Base-by-base conservation (phyloP, 2,329 filamentous ascomycete genomes). In the Penicillium griseofulvum region DNA sequence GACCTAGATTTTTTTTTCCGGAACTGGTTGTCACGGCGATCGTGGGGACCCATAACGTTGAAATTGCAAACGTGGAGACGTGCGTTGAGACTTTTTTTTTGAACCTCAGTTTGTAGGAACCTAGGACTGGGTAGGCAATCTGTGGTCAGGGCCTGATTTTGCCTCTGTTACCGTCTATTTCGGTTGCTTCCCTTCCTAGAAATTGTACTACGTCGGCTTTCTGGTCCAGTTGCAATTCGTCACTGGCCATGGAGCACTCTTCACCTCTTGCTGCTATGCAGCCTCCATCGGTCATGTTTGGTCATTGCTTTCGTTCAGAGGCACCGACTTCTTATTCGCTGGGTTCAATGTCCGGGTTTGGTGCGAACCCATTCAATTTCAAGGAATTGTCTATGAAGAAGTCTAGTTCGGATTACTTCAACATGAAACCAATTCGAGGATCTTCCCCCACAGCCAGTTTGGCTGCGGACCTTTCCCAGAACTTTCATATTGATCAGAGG, bases 401-500 rank as follows among this genome's bases (percentile, higher is more conserved):
- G 64, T 80, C 82, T 59, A 76, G 81, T 42, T 73, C 81, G 34
- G 92, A 96, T 74, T 96, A 94, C 78, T 96, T 97, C 78, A 87
- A 82, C 67, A 75, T 89, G 66, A 91, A 90, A 71, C 83, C 88
- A 49, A 80, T 90, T 67, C 85, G 86, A 64, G 90, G 91, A 46
- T 96, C 92, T 19, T 99, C 94, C 54, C 94, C 94, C 6, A 92
- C 91, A 34, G 87, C 91, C 49, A 96, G 90, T 69, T 80, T 99
- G 65, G 93, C 92, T 39, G 92, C 91, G 59, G 94, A 99, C 76
- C 82, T 97, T 66, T 97, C 92, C 55, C 91, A 96, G 72, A 99
- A 97, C 79, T 96, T 97, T 73, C 89, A 93, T 71, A 89, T 97
- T 72, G 92, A 97, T 75, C 91, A 88, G 70, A 97, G 92, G 93